A percentile compares a stretch with the other conserved stretches of the same genome.
phyloP scores from a whole-genome alignment of 208 protist genomes.

The Leishmania tarentolae region DNA sequence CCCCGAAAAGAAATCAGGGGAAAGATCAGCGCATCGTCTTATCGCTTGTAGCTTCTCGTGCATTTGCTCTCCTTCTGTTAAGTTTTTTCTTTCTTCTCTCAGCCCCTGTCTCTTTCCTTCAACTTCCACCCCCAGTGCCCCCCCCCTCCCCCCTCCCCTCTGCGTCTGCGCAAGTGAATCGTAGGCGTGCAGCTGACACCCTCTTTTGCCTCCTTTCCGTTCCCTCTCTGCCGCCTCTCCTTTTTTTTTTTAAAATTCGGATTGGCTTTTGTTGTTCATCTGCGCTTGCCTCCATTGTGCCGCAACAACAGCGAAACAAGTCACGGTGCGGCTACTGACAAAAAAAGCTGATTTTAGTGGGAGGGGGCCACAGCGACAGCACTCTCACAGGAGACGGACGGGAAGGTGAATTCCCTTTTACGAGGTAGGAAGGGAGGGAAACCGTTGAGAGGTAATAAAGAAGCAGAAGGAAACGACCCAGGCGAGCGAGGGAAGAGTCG shows the following conservation, averaged over 20 bases:
- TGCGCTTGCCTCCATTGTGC: neutral
- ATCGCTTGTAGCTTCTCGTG: neutral
- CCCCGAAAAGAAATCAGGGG: neutral
- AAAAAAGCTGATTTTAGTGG: neutral
- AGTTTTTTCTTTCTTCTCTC: neutral
- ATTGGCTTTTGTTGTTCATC: neutral
- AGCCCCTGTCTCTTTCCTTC: neutral
- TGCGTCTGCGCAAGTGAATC: neutral
- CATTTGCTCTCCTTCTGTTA: neutral
- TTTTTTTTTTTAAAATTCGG: neutral
- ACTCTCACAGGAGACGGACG: neutral
- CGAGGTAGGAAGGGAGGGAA: neutral
- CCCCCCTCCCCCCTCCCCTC: neutral
- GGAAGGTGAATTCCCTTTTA: neutral
- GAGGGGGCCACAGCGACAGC: neutral
- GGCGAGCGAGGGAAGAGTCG: neutral
- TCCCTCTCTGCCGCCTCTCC: neutral
- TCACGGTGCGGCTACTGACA: neutral
- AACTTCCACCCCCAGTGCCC: neutral
- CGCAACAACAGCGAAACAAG: neutral
- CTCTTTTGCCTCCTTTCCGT: neutral
- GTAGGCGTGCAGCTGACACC: neutral
- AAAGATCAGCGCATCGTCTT: neutral
- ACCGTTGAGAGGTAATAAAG: neutral
- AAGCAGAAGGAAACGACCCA: neutral